These are phyloP conservation scores for Tolypocladium guangdongense DNA, from an alignment of 2,329 filamentous ascomycete genomes.

Conservation along the genomic window DNA sequence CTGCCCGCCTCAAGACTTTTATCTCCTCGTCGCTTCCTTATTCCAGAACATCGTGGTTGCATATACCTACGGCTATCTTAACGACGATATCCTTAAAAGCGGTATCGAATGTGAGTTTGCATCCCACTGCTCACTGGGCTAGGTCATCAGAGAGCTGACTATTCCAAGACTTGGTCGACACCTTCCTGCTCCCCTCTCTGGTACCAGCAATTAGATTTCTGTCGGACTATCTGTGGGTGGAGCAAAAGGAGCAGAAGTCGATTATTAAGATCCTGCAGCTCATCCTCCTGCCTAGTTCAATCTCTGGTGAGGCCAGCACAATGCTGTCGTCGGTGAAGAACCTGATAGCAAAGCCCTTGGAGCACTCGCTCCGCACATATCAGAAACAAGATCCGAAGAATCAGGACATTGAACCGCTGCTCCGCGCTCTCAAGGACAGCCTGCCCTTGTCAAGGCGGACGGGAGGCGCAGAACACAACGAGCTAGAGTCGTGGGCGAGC, in stretches of 20 bases:
- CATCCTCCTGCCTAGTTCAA: constrained; percentile 58
- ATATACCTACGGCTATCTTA: constrained; percentile 52
- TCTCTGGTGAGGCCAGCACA: constrained; percentile 57
- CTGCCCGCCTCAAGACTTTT: constrained; percentile 74
- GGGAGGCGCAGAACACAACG: constrained; percentile 50
- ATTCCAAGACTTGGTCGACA: constrained; percentile 57
- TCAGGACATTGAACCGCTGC: constrained; percentile 58
- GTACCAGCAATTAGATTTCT: constrained; percentile 65
- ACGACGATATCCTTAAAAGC: constrained; percentile 59
- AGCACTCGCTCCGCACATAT: constrained; percentile 54
- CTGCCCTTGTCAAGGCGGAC: constrained; percentile 49
- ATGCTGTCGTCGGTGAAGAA: constrained; percentile 64
- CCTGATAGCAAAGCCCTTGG: constrained; percentile 58
- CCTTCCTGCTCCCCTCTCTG: constrained; percentile 68
- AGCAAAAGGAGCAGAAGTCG: constrained; percentile 54
- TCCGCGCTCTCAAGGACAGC: constrained; percentile 52
- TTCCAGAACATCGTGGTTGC: constrained; percentile 68
- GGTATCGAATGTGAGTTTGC: constrained; percentile 59
- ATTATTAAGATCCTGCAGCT: constrained; percentile 63
- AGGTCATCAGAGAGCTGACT: background rate
- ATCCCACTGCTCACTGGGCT: background rate
- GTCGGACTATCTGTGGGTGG: constrained; percentile 56
- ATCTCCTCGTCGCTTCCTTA: constrained; percentile 63
- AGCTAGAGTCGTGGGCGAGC: constrained; percentile 57
- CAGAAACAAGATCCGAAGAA: constrained; percentile 56